phyloP scores from a whole-genome alignment of 2,329 filamentous ascomycete genomes.

The Trichophyton verrucosum region DNA sequence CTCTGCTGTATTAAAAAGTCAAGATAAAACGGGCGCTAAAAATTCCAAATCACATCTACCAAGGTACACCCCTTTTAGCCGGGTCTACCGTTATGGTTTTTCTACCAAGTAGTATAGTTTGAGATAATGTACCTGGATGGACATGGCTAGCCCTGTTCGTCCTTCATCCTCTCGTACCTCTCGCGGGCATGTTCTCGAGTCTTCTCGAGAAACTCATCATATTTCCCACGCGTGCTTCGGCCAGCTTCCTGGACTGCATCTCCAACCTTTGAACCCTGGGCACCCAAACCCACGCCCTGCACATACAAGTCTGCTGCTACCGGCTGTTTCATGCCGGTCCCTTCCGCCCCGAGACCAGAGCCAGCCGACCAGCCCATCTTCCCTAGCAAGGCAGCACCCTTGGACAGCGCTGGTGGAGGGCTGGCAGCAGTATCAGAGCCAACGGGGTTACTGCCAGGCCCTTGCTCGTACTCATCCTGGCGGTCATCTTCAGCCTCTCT shows the following conservation, averaged over 20 bases:
- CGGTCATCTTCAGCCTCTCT: slow-evolving; percentile 16
- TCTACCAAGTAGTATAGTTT: no score
- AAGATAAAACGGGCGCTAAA: not conserved
- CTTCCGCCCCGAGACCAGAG: slow-evolving; percentile 37
- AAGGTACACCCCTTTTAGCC: no score
- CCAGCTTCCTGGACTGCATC: slow-evolving; percentile 38
- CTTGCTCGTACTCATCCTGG: slow-evolving; percentile 12
- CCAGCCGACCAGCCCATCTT: slow-evolving; percentile 42
- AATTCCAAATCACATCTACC: not conserved
- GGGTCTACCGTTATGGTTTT: no score
- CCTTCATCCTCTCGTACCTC: slow-evolving; percentile 34
- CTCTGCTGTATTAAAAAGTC: not conserved
- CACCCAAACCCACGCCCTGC: slow-evolving; percentile 39
- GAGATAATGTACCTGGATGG: no score
- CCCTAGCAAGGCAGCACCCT: slow-evolving; percentile 39
- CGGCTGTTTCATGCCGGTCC: slow-evolving; percentile 36
- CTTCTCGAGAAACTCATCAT: slow-evolving; percentile 37
- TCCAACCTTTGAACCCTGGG: slow-evolving; percentile 37
- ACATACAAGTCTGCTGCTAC: slow-evolving; percentile 39
- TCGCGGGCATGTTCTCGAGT: slow-evolving; percentile 37
- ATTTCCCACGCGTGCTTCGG: slow-evolving; percentile 36
- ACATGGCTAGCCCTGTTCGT: slow-evolving; percentile 1
- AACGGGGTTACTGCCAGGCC: no score
- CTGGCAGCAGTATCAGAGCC: slow-evolving; percentile 10
- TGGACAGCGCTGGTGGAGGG: slow-evolving; percentile 26